A percentile compares a stretch with the other conserved stretches of the same genome.
Evolutionary conservation across 208 protist species (phyloP).

Genomic region (Phytomonas serpens): DNA sequence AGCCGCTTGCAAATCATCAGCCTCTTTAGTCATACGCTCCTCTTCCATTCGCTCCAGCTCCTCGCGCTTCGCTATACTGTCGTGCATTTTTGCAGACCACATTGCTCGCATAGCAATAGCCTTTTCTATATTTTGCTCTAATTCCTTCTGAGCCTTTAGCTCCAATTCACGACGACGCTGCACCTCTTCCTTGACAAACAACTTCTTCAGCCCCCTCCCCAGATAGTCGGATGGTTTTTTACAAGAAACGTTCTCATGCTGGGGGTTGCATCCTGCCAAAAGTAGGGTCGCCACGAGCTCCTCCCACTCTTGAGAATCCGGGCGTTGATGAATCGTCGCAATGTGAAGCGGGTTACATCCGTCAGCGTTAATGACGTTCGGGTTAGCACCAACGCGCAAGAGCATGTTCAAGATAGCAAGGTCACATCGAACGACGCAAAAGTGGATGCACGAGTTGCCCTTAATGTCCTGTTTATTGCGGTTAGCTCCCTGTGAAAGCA

Average conservation of each 20-base stretch:
- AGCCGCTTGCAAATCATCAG: conserved; percentile 50
- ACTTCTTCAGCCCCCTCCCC: conserved; percentile 53
- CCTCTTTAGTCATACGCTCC: conserved; percentile 53
- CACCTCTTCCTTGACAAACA: conserved; percentile 74
- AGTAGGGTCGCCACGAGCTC: conserved; percentile 67
- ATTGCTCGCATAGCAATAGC: conserved; percentile 25
- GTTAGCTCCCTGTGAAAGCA: conserved; percentile 60
- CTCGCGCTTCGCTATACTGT: conserved; percentile 17
- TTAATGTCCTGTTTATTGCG: conserved; percentile 59
- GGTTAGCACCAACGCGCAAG: conserved; percentile 42
- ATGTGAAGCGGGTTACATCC: conserved; percentile 81
- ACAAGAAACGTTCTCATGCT: conserved; percentile 64
- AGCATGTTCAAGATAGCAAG: conserved; percentile 67
- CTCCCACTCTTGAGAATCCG: conserved; percentile 83
- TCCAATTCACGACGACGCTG: conserved; percentile 26
- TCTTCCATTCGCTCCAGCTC: conserved; percentile 40
- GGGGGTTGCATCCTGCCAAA: conserved; percentile 56
- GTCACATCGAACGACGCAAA: conserved; percentile 81
- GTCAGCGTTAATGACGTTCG: conserved; percentile 63
- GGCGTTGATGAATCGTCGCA: conserved; percentile 57
- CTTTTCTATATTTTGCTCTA: conserved; percentile 33
- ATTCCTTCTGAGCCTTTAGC: conserved; percentile 19
- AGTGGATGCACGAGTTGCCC: conserved; percentile 80
- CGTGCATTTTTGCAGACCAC: conserved; percentile 21
- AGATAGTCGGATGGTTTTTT: conserved; percentile 82